phyloP scores from a whole-genome alignment of 768 basidiomycete species.

The Termitomyces sp. region DNA sequence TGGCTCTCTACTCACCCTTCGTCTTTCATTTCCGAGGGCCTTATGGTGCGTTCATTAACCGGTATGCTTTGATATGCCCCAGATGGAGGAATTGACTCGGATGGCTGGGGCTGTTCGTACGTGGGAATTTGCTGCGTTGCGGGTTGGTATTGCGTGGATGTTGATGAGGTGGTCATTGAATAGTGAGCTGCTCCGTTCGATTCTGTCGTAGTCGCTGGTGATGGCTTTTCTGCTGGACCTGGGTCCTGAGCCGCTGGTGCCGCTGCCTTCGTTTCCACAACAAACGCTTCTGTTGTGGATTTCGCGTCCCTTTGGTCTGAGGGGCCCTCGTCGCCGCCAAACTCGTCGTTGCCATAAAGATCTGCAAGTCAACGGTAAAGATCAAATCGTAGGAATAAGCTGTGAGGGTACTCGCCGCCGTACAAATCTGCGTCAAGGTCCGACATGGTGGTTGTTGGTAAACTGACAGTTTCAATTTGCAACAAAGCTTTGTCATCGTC shows the following conservation, averaged over 20 bases:
- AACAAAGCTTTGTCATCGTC: constrained; percentile 19
- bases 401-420: constrained; percentile 55
- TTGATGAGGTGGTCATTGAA: constrained; percentile 19
- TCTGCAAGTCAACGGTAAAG: constrained; percentile 37
- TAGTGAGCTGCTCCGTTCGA: constrained; percentile 16
- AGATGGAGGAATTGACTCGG: constrained; percentile 33
- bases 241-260: constrained; percentile 11
- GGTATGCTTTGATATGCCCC: constrained; percentile 44
- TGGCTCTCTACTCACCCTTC: constrained; percentile 82
- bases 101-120: constrained; percentile 63
- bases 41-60: constrained; percentile 61
- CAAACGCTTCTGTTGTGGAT: constrained; percentile 24
- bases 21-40: constrained; percentile 93
- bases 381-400: neutral
- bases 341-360: constrained; percentile 75
- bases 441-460: constrained; percentile 48
- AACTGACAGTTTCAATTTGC: constrained; percentile 24
- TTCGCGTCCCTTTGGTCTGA: constrained; percentile 35
- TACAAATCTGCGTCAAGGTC: constrained; percentile 90
- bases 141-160: constrained; percentile 26
- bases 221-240: constrained; percentile 20
- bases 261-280: constrained; percentile 20
- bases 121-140: constrained; percentile 73
- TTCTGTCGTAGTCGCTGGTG: constrained; percentile 20
- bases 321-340: constrained; percentile 40